These are phyloP conservation scores for Pseudevernia furfuracea DNA, from an alignment of 495 filamentous ascomycete species.

Conservation along the genomic window DNA sequence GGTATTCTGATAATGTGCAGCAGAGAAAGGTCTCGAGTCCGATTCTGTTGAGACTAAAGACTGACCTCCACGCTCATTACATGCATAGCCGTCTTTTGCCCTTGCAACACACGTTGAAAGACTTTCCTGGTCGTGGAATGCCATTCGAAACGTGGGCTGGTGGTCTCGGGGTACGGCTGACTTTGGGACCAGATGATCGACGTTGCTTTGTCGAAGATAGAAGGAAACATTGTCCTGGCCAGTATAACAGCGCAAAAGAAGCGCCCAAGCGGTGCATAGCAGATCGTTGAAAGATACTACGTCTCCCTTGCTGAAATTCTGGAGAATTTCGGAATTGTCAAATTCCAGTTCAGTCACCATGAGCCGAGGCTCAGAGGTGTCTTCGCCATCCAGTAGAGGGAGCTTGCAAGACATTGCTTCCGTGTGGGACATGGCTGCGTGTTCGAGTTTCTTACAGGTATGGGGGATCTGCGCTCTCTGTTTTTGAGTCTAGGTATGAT, in stretches of 20 bases:
- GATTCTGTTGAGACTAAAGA: neutral
- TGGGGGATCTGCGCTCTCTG: neutral
- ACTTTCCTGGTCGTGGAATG: neutral
- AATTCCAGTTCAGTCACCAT: constrained; percentile 5
- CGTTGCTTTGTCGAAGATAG: neutral
- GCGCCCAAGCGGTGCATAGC: constrained; percentile 41
- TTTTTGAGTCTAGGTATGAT: neutral
- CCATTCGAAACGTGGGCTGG: neutral
- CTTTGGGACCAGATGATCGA: neutral
- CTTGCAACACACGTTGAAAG: neutral
- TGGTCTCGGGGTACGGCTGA: neutral
- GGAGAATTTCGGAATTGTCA: neutral
- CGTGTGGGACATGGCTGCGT: neutral
- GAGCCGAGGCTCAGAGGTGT: neutral
- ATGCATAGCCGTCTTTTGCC: neutral
- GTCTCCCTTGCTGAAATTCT: neutral
- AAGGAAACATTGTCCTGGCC: constrained; percentile 41
- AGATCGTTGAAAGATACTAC: neutral
- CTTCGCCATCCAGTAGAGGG: constrained; percentile 20
- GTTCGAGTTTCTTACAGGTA: neutral
- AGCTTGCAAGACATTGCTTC: constrained; percentile 17
- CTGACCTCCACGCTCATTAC: neutral
- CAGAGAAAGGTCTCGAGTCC: neutral
- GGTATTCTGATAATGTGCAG: neutral
- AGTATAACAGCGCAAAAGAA: constrained; percentile 47